phyloP scores from a whole-genome alignment of 2,329 filamentous ascomycete species.

The Chaetomiaceae sp. region DNA sequence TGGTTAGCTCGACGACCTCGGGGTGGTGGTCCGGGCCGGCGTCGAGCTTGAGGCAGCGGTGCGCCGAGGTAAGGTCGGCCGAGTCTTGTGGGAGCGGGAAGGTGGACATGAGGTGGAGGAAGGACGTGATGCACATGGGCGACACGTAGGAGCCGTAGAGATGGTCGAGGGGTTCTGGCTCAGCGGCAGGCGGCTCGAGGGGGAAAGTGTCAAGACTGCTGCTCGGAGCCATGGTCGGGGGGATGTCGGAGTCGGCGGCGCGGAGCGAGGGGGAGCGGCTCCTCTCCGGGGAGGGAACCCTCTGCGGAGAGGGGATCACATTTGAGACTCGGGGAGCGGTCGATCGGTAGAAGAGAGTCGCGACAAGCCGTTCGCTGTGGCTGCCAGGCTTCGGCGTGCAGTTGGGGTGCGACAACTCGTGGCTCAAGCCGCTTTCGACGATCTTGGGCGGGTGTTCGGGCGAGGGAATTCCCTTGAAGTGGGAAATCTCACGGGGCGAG shows the following conservation, averaged over 20 bases:
- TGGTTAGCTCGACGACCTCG: slow-evolving; percentile 60
- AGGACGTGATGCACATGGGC: slow-evolving; percentile 60
- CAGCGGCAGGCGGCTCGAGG: slow-evolving; percentile 52
- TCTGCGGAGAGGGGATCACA: slow-evolving; percentile 33
- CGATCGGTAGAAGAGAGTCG: slow-evolving; percentile 60
- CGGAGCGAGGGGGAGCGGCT: slow-evolving; percentile 29
- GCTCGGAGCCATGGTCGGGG: slow-evolving; percentile 55
- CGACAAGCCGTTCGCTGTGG: slow-evolving; percentile 49
- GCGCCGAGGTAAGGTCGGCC: slow-evolving; percentile 54
- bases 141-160: slow-evolving; percentile 63
- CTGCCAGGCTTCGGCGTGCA: slow-evolving; percentile 51
- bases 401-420: slow-evolving; percentile 59
- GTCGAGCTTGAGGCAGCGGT: slow-evolving; percentile 55
- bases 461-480: slow-evolving; percentile 58
- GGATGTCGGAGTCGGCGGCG: slow-evolving; percentile 38
- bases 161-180: slow-evolving; percentile 57
- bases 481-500: slow-evolving; percentile 38
- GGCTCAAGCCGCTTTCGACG: slow-evolving; percentile 57
- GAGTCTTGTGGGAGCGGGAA: slow-evolving; percentile 52
- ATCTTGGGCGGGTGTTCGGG: slow-evolving; percentile 55
- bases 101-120: slow-evolving; percentile 60
- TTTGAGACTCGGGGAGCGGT: slow-evolving; percentile 30
- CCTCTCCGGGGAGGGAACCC: slow-evolving; percentile 28
- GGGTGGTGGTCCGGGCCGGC: slow-evolving; percentile 47
- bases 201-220: slow-evolving; percentile 55